Conservation (phyloP, 257 asterid species). For the Knoxia roxburghii region DNA sequence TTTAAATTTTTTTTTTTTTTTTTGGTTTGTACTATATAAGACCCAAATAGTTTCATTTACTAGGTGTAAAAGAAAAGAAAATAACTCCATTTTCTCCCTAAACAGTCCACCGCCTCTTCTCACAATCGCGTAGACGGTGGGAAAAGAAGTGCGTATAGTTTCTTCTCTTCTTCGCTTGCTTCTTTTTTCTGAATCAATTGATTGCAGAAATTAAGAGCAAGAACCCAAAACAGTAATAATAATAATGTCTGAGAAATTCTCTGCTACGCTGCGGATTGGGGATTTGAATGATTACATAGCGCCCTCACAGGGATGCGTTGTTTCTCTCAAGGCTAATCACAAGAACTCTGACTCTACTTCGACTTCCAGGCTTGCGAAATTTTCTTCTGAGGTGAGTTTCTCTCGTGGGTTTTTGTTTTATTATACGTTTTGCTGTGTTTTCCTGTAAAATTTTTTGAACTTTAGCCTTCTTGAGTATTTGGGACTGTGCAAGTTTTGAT, state of each 20-base stretch:
- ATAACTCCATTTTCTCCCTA: neutral
- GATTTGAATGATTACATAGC: constrained; percentile 97
- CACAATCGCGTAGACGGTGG: neutral
- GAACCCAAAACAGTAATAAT: no score
- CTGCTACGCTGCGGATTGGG: constrained; percentile 88
- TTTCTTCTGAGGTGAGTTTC: constrained; percentile 43
- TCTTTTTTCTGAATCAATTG: neutral
- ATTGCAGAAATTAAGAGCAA: neutral
- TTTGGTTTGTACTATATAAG: no score
- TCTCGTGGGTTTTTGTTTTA: neutral
- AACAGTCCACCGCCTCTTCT: neutral
- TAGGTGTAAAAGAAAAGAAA: no score
- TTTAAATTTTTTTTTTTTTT: no score
- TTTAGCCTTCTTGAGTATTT: no score
- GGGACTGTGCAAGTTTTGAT: neutral
- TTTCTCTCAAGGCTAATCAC: constrained; percentile 36
- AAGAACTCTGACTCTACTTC: neutral
- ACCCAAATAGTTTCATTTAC: no score
- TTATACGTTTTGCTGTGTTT: constrained; percentile 1
- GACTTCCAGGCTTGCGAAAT: constrained; percentile 23
- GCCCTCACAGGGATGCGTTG: constrained; percentile 94
- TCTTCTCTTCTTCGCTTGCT: no score
- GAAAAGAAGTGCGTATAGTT: no score
- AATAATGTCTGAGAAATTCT: constrained; percentile 77
- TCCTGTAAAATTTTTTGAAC: neutral